A percentile compares a stretch with the other conserved stretches of the same genome.
phyloP scores from a whole-genome alignment of 2,329 filamentous ascomycete genomes.

The Arachnopeziza araneosa region DNA sequence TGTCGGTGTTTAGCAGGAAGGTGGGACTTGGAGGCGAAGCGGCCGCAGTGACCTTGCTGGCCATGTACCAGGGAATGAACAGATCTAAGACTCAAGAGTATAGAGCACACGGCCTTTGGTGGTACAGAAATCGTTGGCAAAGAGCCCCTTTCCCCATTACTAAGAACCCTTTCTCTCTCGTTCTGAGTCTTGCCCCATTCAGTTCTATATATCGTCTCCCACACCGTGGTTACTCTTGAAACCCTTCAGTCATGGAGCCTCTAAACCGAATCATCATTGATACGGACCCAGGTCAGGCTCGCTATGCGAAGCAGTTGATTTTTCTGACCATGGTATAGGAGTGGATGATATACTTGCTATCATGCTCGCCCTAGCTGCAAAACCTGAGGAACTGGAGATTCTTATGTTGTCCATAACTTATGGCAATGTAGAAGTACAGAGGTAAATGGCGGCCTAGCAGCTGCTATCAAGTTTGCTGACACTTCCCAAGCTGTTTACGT shows the following conservation, averaged over 20 bases:
- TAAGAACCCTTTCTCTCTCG: not conserved
- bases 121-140: no score
- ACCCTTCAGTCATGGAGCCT: slow-evolving; percentile 48
- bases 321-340: slow-evolving; percentile 40
- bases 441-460: slow-evolving; percentile 41
- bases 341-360: slow-evolving; percentile 90
- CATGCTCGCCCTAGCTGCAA: slow-evolving; percentile 76
- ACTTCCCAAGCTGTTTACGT: slow-evolving; percentile 62
- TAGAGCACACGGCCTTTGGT: no score
- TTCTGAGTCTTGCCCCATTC: not conserved
- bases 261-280: slow-evolving; percentile 86
- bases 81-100: no score
- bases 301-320: not conserved
- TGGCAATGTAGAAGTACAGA: slow-evolving; percentile 85
- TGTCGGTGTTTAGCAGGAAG: no score
- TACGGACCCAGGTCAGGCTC: slow-evolving; percentile 70
- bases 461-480: not conserved
- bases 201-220: not conserved
- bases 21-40: no score
- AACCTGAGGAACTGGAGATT: slow-evolving; percentile 79
- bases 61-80: no score
- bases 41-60: no score
- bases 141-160: not conserved
- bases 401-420: slow-evolving; percentile 84
- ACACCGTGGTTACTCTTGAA: not conserved